A percentile compares a stretch with the other conserved stretches of the same genome.
These are phyloP conservation scores for Salix caprea DNA, from an alignment of 345 rosid species.

Conservation along the genomic window DNA sequence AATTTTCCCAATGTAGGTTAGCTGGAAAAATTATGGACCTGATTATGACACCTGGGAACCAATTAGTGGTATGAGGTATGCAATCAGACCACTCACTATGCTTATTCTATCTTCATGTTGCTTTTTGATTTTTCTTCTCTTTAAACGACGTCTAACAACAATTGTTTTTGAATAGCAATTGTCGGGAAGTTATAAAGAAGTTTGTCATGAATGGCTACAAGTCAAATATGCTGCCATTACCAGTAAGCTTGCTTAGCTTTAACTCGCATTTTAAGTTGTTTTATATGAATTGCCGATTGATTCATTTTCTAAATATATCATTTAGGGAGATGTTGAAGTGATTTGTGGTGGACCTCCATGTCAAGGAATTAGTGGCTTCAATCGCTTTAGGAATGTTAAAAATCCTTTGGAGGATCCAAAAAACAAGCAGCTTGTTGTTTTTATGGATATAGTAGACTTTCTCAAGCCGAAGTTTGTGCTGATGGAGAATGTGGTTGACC, in stretches of 20 bases:
- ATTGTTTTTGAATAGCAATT: conserved; percentile 31
- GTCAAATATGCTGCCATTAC: conserved; percentile 51
- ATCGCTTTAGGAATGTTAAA: conserved; percentile 48
- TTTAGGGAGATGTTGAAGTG: conserved; percentile 64
- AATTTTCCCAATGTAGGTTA: conserved; percentile 39
- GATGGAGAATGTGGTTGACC: conserved; percentile 84
- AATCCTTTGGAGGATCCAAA: conserved; percentile 56
- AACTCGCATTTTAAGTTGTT: not conserved
- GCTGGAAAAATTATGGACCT: conserved; percentile 57
- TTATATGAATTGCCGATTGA: not conserved
- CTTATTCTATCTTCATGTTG: not conserved
- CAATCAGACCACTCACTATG: not conserved
- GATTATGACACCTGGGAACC: conserved; percentile 70
- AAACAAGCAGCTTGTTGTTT: conserved; percentile 57
- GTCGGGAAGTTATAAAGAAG: conserved; percentile 38
- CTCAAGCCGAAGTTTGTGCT: conserved; percentile 62
- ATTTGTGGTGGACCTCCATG: conserved; percentile 89
- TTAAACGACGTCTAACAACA: not conserved
- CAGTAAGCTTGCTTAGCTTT: conserved; percentile 34
- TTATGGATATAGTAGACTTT: conserved; percentile 61
- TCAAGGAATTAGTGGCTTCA: conserved; percentile 80
- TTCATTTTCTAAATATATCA: not conserved
- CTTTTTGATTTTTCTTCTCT: not conserved
- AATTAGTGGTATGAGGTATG: conserved; percentile 49
- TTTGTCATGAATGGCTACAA: conserved; percentile 48